Base-by-base conservation (phyloP, 2,329 filamentous ascomycete genomes). In the Zalaria obscura region DNA sequence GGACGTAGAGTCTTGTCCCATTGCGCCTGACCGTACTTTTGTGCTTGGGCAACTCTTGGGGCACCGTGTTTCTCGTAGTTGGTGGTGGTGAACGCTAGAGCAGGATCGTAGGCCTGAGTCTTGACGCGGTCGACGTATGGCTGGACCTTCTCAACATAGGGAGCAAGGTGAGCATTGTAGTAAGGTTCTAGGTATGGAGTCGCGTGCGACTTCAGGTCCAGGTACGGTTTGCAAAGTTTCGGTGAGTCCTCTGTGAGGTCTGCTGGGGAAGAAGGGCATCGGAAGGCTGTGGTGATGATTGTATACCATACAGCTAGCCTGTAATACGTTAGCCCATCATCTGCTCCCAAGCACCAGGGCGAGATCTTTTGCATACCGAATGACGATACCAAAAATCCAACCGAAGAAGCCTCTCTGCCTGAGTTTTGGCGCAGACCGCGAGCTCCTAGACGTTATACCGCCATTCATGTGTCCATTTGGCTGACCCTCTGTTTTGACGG, bases 281-380 rank as follows among this genome's bases (percentile, higher is more conserved):
- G 76, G 59, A 98, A 83, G 45, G 89, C 63, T 42, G 91, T 66
- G 25, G 83, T 91, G 46, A 87, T 61, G 48, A 96, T 78, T 31
- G 79, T 73, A 59, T 91, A 93, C 89, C 89, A 98, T 18, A 85
- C 81, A 44, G 80, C 61, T 36, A 95, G 61, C 54, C 89, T 58
- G 39, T 25, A 7, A 32, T 18, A 28, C 4, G 18, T 8, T 35
- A 7, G 18, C n/a, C n/a, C n/a, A n/a, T n/a, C 18, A 5, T 9
- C 2, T 18, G 18, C 18, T 18, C 18, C 5, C 1, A 38, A 27
- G 18, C 10, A 26, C 18, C 2, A 18, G 4, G 5, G 25, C 9
- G n/a, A 5, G 31, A 11, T 7, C 25, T 8, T 10, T 4, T 25
- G 25, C 26, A n/a, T 40, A 45, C 46, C 46, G 40, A 33, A 42